Percentiles rank a stretch among this genome's conserved stretches.
Evolutionary conservation across 2,329 filamentous ascomycete genomes (phyloP).

Genomic region (Colletotrichum lentis): DNA sequence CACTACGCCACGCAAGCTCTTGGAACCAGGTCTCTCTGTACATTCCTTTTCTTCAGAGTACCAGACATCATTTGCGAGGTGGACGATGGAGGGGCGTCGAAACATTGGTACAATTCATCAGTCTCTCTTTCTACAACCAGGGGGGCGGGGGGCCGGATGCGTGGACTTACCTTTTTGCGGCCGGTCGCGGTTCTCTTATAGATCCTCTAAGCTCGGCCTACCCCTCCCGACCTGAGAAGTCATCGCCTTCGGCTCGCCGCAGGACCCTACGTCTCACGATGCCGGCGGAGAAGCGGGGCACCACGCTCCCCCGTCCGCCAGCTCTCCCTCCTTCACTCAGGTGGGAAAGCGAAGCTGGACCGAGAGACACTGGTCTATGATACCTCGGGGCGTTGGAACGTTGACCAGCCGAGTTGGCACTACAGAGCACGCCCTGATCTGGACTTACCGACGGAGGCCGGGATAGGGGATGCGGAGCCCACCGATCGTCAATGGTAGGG

Average conservation of each 20-base stretch:
- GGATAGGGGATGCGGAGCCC: background rate
- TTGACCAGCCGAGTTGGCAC: background rate
- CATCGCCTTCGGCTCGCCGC: constrained; percentile 16
- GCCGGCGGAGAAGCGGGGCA: constrained; percentile 2
- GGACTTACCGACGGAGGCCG: background rate
- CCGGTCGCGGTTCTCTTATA: background rate
- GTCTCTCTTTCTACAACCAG: background rate
- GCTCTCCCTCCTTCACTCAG: background rate
- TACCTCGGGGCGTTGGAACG: background rate
- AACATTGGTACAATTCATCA: background rate
- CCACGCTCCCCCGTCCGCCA: background rate
- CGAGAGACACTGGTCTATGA: background rate
- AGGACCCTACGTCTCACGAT: constrained; percentile 21
- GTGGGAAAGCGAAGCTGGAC: background rate
- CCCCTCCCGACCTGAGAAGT: constrained; percentile 8
- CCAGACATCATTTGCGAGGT: background rate
- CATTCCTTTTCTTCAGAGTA: background rate
- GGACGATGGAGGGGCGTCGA: background rate
- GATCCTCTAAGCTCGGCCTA: background rate
- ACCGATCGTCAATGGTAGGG: constrained; percentile 10
- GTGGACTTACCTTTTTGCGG: constrained; percentile 17
- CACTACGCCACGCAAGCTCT: too few species aligned
- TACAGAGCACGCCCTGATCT: background rate
- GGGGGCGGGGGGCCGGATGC: background rate
- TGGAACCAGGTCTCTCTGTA: background rate